Percentiles rank a stretch among this genome's conserved stretches.
These are phyloP conservation scores for Lophium mytilinum DNA, from an alignment of 495 filamentous ascomycete genomes.

Conservation along the genomic window DNA sequence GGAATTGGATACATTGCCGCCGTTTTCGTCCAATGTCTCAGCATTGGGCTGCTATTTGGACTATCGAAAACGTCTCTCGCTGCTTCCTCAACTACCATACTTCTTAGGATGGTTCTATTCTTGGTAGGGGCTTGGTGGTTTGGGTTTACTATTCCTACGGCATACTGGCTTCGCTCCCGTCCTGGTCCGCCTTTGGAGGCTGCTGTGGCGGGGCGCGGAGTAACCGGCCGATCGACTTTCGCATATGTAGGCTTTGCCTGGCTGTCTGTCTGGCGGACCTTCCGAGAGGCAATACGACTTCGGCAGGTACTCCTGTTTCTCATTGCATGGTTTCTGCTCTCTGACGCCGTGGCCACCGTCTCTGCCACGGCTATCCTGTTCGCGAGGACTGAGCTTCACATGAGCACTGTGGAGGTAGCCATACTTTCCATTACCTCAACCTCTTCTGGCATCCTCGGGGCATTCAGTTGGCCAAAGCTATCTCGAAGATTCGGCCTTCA, in stretches of 20 bases:
- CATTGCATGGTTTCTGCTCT: slow-evolving; percentile 81
- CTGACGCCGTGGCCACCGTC: slow-evolving; percentile 85
- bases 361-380: slow-evolving; percentile 91
- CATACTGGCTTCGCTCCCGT: slow-evolving; percentile 75
- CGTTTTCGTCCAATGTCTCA: slow-evolving; percentile 67
- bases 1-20: slow-evolving; percentile 85
- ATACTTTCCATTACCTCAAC: slow-evolving; percentile 28
- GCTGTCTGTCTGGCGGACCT: slow-evolving; percentile 72
- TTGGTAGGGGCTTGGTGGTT: slow-evolving; percentile 83
- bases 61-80: slow-evolving; percentile 22
- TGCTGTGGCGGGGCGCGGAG: neutral
- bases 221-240: slow-evolving; percentile 4
- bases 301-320: slow-evolving; percentile 79
- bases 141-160: slow-evolving; percentile 75
- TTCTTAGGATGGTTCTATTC: slow-evolving; percentile 62
- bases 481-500: slow-evolving; percentile 5
- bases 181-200: slow-evolving; percentile 66
- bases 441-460: slow-evolving; percentile 27
- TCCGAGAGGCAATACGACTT: slow-evolving; percentile 65
- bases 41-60: slow-evolving; percentile 50
- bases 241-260: slow-evolving; percentile 70
- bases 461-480: slow-evolving; percentile 26
- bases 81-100: slow-evolving; percentile 7
- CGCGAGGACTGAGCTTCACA: slow-evolving; percentile 80
- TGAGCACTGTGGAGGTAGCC: slow-evolving; percentile 40